Percentiles rank a stretch among this genome's conserved stretches.
These are phyloP conservation scores for Pythium chondricola DNA, from an alignment of 352 stramenopile genomes.

Conservation along the genomic window DNA sequence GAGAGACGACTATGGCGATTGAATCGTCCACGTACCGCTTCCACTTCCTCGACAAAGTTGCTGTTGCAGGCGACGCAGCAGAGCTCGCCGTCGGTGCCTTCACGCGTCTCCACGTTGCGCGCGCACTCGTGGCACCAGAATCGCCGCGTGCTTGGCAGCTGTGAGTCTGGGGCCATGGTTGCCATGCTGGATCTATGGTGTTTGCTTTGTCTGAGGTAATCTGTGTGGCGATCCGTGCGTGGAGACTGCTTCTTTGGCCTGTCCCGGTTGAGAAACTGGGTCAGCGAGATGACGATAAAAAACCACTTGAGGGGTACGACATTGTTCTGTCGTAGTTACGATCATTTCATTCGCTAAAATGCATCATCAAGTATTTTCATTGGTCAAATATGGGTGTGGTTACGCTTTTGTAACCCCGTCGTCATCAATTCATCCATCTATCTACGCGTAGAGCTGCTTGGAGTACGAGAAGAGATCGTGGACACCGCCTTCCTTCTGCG, in stretches of 20 bases:
- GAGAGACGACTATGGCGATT: not conserved
- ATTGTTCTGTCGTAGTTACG: no score
- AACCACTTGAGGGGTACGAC: no score
- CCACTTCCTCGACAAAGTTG: conserved; percentile 85
- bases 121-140: conserved; percentile 87
- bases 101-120: conserved; percentile 40
- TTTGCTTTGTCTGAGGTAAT: no score
- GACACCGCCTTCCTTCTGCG: conserved; percentile 96
- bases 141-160: no score
- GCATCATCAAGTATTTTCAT: not conserved
- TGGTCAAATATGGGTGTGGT: not conserved
- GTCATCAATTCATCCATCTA: no score
- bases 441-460: conserved; percentile 77
- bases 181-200: no score
- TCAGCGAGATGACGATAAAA: conserved; percentile 4
- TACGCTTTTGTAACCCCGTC: no score
- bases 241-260: no score
- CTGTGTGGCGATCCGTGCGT: no score
- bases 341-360: conserved; percentile 1
- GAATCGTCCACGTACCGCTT: conserved; percentile 30
- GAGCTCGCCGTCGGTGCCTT: conserved; percentile 56
- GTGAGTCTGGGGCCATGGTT: no score
- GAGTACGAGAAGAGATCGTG: conserved; percentile 96
- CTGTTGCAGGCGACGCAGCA: conserved; percentile 62
- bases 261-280: no score